Evolutionary conservation across 495 filamentous ascomycete genomes (phyloP).

Genomic region (Chaetomidium leptoderma): DNA sequence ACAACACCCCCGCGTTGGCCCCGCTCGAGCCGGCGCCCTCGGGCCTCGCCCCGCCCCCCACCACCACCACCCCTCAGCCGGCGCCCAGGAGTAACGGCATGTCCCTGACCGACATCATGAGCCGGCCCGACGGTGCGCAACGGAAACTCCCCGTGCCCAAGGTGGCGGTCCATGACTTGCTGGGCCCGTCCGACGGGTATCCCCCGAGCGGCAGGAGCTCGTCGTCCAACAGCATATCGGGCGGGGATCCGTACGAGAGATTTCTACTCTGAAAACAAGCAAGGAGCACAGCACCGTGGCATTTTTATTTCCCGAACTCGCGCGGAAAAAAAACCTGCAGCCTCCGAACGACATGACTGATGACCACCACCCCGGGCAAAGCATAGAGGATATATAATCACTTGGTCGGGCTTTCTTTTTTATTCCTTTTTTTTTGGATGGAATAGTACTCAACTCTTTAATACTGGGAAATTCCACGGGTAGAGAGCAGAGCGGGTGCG

Average conservation of each 20-base stretch:
- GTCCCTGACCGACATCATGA: slow-evolving; percentile 89
- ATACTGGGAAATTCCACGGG: slow-evolving; percentile 8
- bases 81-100: slow-evolving; percentile 56
- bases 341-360: slow-evolving; percentile 31
- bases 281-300: background rate
- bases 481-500: slow-evolving; percentile 8
- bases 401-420: slow-evolving; percentile 20
- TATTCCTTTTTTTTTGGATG: slow-evolving; percentile 13
- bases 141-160: slow-evolving; percentile 91
- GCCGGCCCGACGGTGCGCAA: slow-evolving; percentile 76
- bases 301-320: background rate
- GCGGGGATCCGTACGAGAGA: slow-evolving; percentile 41
- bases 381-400: slow-evolving; percentile 28
- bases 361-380: slow-evolving; percentile 18
- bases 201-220: slow-evolving; percentile 46
- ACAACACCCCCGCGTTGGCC: slow-evolving; percentile 81
- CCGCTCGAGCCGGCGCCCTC: slow-evolving; percentile 82
- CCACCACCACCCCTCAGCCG: too few species aligned
- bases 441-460: slow-evolving; percentile 13
- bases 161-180: slow-evolving; percentile 81
- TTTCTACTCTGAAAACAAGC: slow-evolving; percentile 22
- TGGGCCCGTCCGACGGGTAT: slow-evolving; percentile 63
- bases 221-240: slow-evolving; percentile 45
- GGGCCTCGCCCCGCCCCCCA: slow-evolving; percentile 39
- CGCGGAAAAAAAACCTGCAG: background rate